Base-by-base conservation (phyloP, 495 filamentous ascomycete genomes). In the Collariella sp. region DNA sequence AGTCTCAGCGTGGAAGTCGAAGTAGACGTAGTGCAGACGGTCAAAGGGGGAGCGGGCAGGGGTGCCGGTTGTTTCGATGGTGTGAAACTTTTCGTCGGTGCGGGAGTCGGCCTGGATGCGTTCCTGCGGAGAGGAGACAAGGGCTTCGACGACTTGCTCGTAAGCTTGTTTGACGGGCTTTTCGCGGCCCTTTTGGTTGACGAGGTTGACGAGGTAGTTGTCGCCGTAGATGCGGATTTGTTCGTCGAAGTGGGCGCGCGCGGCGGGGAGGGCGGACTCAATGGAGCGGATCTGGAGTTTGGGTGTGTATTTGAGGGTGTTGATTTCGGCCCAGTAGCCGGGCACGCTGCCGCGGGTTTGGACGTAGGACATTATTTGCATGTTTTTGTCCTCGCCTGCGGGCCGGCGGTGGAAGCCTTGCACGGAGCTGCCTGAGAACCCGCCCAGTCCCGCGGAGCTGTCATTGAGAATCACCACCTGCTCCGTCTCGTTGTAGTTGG, bases 401-500 rank as follows among this genome's bases (percentile, higher is more conserved):
- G 33, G 76, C 67, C 56, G 83, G 16, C 47, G 50, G 33, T 85
- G 47, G 83, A 85, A 65, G 85, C 88, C 55, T 83, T 80, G 76
- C 7, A 82, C 79, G 50, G 79, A 80, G 52, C 84, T 86, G 40
- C 88, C 87, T 35, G 84, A 84, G 68, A 87, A 95, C 7, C 89
- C 91, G 13, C 86, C 87, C 7, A 91, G 65, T 1, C 86, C 87
- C 33, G 69, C 63, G 13, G 82, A 75, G 31, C 73, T 72, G 66
- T 95, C 93, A 61, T 96, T 95, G 57, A 98, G 68, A 33, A 98
- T 79, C 39, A 94, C 74, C 45, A 87, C 75, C 65, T 97, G 94
- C 64, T 98, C 93, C 0, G 94, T 97, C 73, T 98, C 93, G 63
- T 98, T 98, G 77, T 89, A 98, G 64, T 98, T 98, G 18, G 89